Conservation (phyloP, 1,284 basidiomycete species). For the Xerocomus subilludens region DNA sequence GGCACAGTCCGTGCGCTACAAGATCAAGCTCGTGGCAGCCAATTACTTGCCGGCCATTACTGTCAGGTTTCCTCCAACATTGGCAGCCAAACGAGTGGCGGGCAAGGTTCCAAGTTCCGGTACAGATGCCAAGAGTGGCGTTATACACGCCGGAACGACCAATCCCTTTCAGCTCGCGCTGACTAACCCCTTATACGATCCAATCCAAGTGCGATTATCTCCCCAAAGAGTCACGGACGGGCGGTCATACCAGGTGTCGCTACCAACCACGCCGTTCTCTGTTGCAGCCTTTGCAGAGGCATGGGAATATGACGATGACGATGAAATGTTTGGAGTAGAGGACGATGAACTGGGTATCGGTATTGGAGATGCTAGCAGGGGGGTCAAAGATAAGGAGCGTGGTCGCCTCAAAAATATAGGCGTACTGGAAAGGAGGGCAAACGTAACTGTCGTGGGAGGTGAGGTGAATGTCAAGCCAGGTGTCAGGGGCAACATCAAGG, state of each 20-base stretch:
- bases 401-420: slow-evolving; percentile 75
- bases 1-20: slow-evolving; percentile 91
- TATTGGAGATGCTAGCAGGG: slow-evolving; percentile 52
- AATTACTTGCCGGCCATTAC: slow-evolving; percentile 93
- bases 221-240: slow-evolving; percentile 67
- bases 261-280: slow-evolving; percentile 80
- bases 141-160: slow-evolving; percentile 77
- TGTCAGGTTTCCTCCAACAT: slow-evolving; percentile 72
- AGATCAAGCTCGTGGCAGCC: slow-evolving; percentile 95
- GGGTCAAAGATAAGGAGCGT: slow-evolving; percentile 57
- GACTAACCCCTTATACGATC: slow-evolving; percentile 94
- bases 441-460: slow-evolving; percentile 85
- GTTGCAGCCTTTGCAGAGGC: slow-evolving; percentile 91
- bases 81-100: slow-evolving; percentile 61
- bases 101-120: slow-evolving; percentile 58
- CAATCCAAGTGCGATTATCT: slow-evolving; percentile 86
- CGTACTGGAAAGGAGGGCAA: slow-evolving; percentile 85
- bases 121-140: slow-evolving; percentile 58
- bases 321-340: slow-evolving; percentile 81
- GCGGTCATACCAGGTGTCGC: slow-evolving; percentile 72
- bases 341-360: slow-evolving; percentile 70
- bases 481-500: slow-evolving; percentile 78
- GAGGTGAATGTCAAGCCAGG: slow-evolving; percentile 84
- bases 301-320: slow-evolving; percentile 95
- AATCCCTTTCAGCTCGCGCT: slow-evolving; percentile 91